Conservation (phyloP, 139 green algal species). For the Coelastrella sp. region DNA sequence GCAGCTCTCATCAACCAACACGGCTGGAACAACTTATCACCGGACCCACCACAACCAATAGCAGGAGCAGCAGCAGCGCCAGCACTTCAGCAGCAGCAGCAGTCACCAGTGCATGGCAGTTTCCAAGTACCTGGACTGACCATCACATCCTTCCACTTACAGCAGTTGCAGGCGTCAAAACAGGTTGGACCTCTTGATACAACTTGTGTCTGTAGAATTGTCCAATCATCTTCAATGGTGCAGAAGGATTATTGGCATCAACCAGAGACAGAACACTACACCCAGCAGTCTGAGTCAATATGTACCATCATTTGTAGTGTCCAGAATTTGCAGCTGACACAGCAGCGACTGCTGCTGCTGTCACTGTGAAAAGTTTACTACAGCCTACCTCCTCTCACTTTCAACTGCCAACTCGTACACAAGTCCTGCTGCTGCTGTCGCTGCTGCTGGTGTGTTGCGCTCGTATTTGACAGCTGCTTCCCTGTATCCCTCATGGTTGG, state of each 20-base stretch:
- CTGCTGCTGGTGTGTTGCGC: conserved; percentile 47
- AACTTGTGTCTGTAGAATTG: neutral
- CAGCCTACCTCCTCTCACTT: too few species aligned
- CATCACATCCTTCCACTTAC: conserved; percentile 65
- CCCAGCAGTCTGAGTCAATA: too few species aligned
- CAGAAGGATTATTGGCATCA: too few species aligned
- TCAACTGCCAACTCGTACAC: neutral
- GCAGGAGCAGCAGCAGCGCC: neutral
- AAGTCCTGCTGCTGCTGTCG: conserved; percentile 37
- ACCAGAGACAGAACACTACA: too few species aligned
- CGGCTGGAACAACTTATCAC: conserved; percentile 34
- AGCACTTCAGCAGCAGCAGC: neutral
- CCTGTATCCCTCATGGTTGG: conserved; percentile 56
- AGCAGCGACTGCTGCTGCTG: neutral
- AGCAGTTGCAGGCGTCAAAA: conserved; percentile 19
- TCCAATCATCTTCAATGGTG: neutral
- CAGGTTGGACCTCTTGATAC: neutral
- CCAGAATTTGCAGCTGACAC: too few species aligned
- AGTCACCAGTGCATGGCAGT: neutral
- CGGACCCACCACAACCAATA: neutral
- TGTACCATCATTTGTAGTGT: too few species aligned
- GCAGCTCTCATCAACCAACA: conserved; percentile 19
- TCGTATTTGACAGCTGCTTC: conserved; percentile 50
- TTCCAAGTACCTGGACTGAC: conserved; percentile 55
- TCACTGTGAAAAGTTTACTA: too few species aligned